Percentiles rank a stretch among this genome's conserved stretches.
These are phyloP conservation scores for Austropuccinia psidii DNA, from an alignment of 1,284 basidiomycete species.

Conservation along the genomic window DNA sequence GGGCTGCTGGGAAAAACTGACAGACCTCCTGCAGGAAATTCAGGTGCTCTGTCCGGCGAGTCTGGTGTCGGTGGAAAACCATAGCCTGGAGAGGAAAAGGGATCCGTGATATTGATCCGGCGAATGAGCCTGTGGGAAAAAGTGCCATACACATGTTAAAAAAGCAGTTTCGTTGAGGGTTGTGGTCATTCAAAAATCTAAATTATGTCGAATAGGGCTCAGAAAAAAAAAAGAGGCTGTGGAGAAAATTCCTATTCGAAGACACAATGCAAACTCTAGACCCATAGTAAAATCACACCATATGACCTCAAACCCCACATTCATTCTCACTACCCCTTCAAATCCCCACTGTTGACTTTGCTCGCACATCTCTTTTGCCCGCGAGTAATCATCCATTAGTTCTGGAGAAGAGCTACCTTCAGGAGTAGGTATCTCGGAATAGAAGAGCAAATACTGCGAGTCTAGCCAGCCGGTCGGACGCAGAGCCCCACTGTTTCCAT, in stretches of 20 bases:
- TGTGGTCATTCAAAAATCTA: not conserved
- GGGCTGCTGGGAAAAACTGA: not conserved
- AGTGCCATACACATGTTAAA: not conserved
- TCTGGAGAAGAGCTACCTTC: not conserved
- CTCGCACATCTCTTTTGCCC: conserved; percentile 33
- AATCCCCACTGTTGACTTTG: conserved; percentile 26
- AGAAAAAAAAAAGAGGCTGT: conserved; percentile 57
- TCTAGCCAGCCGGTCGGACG: conserved; percentile 49
- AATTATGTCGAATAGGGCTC: not conserved
- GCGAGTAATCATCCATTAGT: conserved; percentile 31
- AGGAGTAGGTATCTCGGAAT: not conserved
- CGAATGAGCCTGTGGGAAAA: not conserved
- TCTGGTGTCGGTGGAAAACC: too few species aligned
- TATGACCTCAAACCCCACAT: conserved; percentile 40
- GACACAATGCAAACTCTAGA: conserved; percentile 35
- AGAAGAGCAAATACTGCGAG: conserved; percentile 50
- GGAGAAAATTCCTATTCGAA: conserved; percentile 54
- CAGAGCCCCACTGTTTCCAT: conserved; percentile 51
- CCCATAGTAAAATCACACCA: conserved; percentile 38
- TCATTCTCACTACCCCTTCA: conserved; percentile 40
- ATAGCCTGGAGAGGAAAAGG: too few species aligned
- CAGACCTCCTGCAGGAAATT: not conserved
- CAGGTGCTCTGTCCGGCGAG: not conserved
- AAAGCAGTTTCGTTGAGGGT: not conserved
- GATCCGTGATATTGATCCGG: conserved; percentile 20